Base-by-base conservation (phyloP, 352 stramenopile genomes). In the Phytophthora cryptogea region DNA sequence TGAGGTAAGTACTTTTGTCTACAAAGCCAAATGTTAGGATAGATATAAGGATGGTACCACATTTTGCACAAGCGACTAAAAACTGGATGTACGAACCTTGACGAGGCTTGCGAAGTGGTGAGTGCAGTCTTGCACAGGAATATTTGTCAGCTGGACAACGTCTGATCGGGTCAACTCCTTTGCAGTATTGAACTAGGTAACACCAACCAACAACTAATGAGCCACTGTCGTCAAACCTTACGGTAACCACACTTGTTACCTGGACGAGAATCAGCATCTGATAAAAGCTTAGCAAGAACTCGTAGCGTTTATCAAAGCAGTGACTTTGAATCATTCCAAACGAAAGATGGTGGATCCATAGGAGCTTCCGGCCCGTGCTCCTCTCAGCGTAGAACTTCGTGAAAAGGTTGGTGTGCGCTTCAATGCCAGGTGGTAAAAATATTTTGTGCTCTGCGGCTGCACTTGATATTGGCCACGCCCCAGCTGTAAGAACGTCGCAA, bases 261-360 rank as follows among this genome's bases (percentile, higher is more conserved):
- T 86, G 71, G 14, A 94, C 56, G 14, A 95, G 59, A 41, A 94
- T 74, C 11, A 94, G 47, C 64, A 95, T 92, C 55, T 95, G 86
- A 30, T 92, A 92, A 40, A 94, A 92, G 59, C 83, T 95, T 10
- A 92, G 63, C 6, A 82, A 74, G 35, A 94, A 83, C 41, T 95
- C 86, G 50, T 94, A 95, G 39, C 74, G 73, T 47, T 88, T 89
- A 37, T 82, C 78, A 53, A 91, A 88, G 13, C 82, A 88, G 32
- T 72, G 72, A 26, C 77, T 66, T 55, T 89, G 86, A 1, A 95
- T 39, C 41, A 86, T 80, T 11, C 86, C 86, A 51, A 80, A 89
- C 9, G 86, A 92, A 27, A 94, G 45, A 37, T 90, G 71, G 33
- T 95, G 83, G 23, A 94, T 73, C 84, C 84, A 93, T 39, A 92